phyloP scores from a whole-genome alignment of 805 yeast genomes.

The Schwanniomyces sp. region DNA sequence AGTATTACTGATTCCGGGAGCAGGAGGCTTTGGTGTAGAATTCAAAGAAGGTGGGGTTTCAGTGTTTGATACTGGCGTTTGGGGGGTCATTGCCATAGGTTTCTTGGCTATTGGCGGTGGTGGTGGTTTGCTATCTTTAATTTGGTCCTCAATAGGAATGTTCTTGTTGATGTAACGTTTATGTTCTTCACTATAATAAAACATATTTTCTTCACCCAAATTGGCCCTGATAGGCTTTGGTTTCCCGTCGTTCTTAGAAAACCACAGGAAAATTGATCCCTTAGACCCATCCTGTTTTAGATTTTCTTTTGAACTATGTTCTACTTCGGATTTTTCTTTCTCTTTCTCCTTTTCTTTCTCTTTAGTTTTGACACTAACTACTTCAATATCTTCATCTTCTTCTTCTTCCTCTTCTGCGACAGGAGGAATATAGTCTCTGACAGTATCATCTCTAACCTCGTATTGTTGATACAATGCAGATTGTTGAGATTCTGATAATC shows the following conservation, averaged over 20 bases:
- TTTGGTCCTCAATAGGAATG: constrained; percentile 64
- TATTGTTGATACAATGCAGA: constrained; percentile 44
- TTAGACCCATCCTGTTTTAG: constrained; percentile 8
- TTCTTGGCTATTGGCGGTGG: constrained; percentile 58
- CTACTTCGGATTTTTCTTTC: constrained; percentile 9
- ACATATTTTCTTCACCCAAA: constrained; percentile 72
- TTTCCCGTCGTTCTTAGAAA: constrained; percentile 51
- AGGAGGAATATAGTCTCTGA: constrained; percentile 40
- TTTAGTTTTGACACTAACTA: constrained; percentile 14
- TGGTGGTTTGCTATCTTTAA: constrained; percentile 54
- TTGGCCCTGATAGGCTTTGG: constrained; percentile 83
- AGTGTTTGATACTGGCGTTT: background rate
- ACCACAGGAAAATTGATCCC: constrained; percentile 54
- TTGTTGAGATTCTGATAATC: constrained; percentile 45
- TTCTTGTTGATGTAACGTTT: constrained; percentile 84
- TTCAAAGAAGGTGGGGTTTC: constrained; percentile 4
- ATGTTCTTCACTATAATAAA: constrained; percentile 79
- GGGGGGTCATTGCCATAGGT: constrained; percentile 6
- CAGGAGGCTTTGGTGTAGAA: constrained; percentile 6
- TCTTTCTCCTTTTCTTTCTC: constrained; percentile 18
- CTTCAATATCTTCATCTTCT: constrained; percentile 45
- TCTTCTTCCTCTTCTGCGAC: constrained; percentile 49
- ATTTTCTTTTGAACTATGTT: constrained; percentile 1
- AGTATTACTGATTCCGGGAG: constrained; percentile 1
- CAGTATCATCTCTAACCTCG: constrained; percentile 46